Base-by-base conservation (phyloP, 208 protist genomes). In the Novymonas esmeraldas region DNA sequence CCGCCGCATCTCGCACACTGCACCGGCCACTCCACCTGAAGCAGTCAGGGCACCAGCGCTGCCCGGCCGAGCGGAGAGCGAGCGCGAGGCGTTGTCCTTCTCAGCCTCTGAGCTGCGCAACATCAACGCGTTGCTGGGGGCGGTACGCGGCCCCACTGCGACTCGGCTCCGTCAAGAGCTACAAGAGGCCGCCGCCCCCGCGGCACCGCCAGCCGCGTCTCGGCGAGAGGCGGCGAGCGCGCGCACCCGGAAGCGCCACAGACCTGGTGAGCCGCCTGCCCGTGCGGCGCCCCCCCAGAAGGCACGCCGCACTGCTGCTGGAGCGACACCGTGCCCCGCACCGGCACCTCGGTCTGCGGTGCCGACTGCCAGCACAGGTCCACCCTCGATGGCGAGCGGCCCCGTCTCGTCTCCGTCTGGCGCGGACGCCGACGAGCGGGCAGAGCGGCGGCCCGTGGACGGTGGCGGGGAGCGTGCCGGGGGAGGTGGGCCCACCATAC, bases 81-180 rank as follows among this genome's bases (percentile, higher is more conserved):
- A 29, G 0, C 48, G 20, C 10, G 14, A 39, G 0, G 18, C 45
- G 9, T 14, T 29, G 18, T 60, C 84, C 2, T 84, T 84, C 50
- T 78, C 64, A 39, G 48, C 75, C 4, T 39, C 59, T 16, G 82
- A 92, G 70, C 45, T 90, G 77, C 73, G 69, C 10, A 87, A 82
- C 54, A 83, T 94, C 36, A 74, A 79, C 29, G 28, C 50, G 29
- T 70, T 94, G 54, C 70, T 94, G 5, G 36, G 52, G 2, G 82
- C 81, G 0, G 78, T 94, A 13, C 73, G 65, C 16, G 61, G 54
- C 3, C 33, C 61, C 0, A 87, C 81, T 22, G 79, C 81, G 14
- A 33, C 70, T 1, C 76, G 62, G 20, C 58, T 93, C 16, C 73
- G 58, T 6, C 34, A 64, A 14, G 49, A 82, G n/a, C 44, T 84